Base-by-base conservation (phyloP, 2,329 filamentous ascomycete species). In the Fusarium avenaceum region DNA sequence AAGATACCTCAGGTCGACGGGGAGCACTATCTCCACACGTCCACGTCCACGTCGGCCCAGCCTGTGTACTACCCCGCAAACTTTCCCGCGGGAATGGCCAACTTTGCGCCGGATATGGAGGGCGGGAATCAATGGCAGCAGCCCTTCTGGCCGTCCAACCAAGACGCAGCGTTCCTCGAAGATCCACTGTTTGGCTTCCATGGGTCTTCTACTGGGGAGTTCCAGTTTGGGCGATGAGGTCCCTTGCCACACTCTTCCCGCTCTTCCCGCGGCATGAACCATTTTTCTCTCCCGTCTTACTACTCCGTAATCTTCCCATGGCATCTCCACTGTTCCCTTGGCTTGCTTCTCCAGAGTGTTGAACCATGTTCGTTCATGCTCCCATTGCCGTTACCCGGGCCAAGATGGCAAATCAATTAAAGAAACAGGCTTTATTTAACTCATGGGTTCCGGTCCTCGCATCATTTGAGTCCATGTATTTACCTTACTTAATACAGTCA, bases 121-220 rank as follows among this genome's bases (percentile, higher is more conserved):
- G 44, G 47, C 26, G 57, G 57, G 15, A 60, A 24, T 35, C 17
- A 39, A 26, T 63, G 59, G 59, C 51, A 65, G 10, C 63, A 65
- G 20, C 20, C 47, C 3, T 66, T 50, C n/a, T 65, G 53, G 52
- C 46, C 48, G 0, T 49, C 62, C 14, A 67, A 69, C 33, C 51
- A 51, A 5, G 69, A 65, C 1, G 44, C 60, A 3, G 63, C 60
- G 2, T 69, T 67, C 1, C 42, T 75, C 6, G 76, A 77, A 33
- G 75, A 77, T 46, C 62, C 73, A 4, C 70, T 78, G 3, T 77
- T 78, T 48, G 76, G 76, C 2, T 76, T 78, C 38, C 76, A 78
- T 40, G 74, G 75, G 8, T 70, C 75, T 9, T 71, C 70, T 19
- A 67, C 74, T 19, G 76, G 75, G n/a, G 71, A 65, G 26, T 71